Evolutionary conservation across 2,329 filamentous ascomycete genomes (phyloP), one percentile per base, ranked within the genome.

Genomic region (Monosporascus sp.): DNA sequence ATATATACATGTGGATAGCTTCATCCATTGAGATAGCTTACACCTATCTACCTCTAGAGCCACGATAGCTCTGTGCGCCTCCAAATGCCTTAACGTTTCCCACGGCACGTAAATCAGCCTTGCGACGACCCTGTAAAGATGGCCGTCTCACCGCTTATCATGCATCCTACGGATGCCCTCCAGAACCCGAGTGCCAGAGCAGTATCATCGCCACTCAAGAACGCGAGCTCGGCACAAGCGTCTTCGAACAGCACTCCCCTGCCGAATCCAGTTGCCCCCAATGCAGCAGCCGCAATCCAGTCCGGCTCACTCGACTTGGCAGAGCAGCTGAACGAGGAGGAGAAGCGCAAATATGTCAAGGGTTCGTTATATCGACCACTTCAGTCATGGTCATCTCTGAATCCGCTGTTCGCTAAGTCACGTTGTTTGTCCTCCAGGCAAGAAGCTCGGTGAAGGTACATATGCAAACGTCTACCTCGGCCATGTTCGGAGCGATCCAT

Each of bases 381-480:
- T 31, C n/a, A 7, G 6, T 44, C 31, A 37, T 41, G 43, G 15
- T 50, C 46, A n/a, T 31, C 31, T 31, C 25, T 53, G n/a, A 11
- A 37, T 31, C 47, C 14, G 31, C 37, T 43, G 39, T 57, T 41
- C 27, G 47, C 52, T 58, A 53, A 55, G 50, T 45, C 15, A 31
- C 27, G 50, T 46, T 8, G 5, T 25, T 49, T 24, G 39, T 48
- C 52, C 51, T 50, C 47, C 60, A 90, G 89, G 90, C 65, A 91
- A 89, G 69, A 94, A 94, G 68, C 83, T 99, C 55, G 94, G 94
- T 70, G 90, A 96, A 72, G 94, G 94, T 75, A 97, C 94, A 58
- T 99, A 99, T 70, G 94, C 94, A 68, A 87, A 95, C 65, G 94
- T 99, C 65, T 97, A 91, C 76, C 84, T 92, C 50, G 94, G 92